These are phyloP conservation scores for Pythium plurisporium DNA, from an alignment of 352 stramenopile species.

Conservation along the genomic window DNA sequence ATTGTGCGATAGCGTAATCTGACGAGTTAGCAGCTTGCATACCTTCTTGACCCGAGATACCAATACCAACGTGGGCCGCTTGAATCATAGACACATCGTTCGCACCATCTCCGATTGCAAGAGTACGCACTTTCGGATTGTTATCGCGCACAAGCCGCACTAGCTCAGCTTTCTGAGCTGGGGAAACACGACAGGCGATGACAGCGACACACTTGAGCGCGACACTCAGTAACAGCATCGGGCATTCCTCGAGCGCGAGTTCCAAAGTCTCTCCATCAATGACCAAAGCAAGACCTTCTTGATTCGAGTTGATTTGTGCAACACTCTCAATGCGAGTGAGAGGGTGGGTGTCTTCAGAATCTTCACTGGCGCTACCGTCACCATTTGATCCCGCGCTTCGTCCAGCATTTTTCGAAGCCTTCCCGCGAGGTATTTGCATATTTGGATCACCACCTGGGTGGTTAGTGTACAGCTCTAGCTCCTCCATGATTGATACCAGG, in stretches of 20 bases:
- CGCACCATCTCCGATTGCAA: slow-evolving; percentile 93
- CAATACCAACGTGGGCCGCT: slow-evolving; percentile 88
- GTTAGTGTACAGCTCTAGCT: slow-evolving; percentile 49
- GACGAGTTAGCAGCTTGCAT: slow-evolving; percentile 90
- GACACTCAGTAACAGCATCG: slow-evolving; percentile 65
- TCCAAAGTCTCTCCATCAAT: slow-evolving; percentile 76
- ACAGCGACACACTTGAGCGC: slow-evolving; percentile 74
- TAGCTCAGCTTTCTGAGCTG: slow-evolving; percentile 85
- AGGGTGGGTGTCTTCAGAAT: slow-evolving; percentile 16
- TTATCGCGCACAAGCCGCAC: slow-evolving; percentile 71
- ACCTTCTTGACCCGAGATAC: slow-evolving; percentile 91
- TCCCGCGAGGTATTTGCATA: slow-evolving; percentile 12
- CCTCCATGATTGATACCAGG: slow-evolving; percentile 50
- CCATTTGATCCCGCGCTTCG: not conserved
- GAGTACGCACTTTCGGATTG: slow-evolving; percentile 70
- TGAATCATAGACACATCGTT: slow-evolving; percentile 97
- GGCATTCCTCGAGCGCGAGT: slow-evolving; percentile 62
- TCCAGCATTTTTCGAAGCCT: slow-evolving; percentile 2
- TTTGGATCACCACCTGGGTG: slow-evolving; percentile 22
- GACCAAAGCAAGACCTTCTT: slow-evolving; percentile 54
- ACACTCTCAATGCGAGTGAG: slow-evolving; percentile 70
- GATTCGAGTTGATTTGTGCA: slow-evolving; percentile 33
- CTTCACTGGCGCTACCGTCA: slow-evolving; percentile 13
- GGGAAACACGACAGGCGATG: slow-evolving; percentile 86
- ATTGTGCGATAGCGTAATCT: slow-evolving; percentile 93